These are phyloP conservation scores for Chaetomiaceae sp. DNA, from an alignment of 2,329 filamentous ascomycete genomes.

Conservation along the genomic window DNA sequence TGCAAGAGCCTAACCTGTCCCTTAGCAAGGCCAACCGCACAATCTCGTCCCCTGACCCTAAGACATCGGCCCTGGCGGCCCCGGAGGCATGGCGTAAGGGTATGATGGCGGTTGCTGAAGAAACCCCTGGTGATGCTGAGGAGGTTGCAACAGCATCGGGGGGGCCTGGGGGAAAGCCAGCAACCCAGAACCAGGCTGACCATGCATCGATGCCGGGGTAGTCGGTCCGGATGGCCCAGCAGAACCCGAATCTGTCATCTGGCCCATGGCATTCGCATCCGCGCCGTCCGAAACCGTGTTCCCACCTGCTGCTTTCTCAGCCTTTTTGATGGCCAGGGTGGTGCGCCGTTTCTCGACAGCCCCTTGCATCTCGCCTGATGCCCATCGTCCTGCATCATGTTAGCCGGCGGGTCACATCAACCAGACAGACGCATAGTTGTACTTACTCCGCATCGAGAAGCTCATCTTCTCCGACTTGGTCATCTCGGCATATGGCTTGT, in stretches of 20 bases:
- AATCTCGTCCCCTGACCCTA: neutral
- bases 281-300: neutral
- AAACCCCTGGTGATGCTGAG: neutral
- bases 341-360: constrained; percentile 28
- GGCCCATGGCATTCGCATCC: neutral
- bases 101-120: constrained; percentile 15
- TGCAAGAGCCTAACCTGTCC: too few species aligned
- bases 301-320: constrained; percentile 19
- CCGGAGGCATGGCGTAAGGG: constrained; percentile 6
- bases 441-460: constrained; percentile 60
- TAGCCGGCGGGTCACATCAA: neutral
- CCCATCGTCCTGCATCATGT: constrained; percentile 26
- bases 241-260: constrained; percentile 14
- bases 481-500: constrained; percentile 58
- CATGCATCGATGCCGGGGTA: constrained; percentile 18
- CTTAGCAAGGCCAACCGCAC: too few species aligned
- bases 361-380: constrained; percentile 28
- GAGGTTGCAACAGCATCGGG: neutral
- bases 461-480: constrained; percentile 64
- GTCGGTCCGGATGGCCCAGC: constrained; percentile 16
- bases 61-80: neutral
- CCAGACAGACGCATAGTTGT: neutral
- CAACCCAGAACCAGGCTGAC: constrained; percentile 3
- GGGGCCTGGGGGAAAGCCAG: constrained; percentile 17
- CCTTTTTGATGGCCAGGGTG: constrained; percentile 28